These are phyloP conservation scores for Westerdykella aurantiaca DNA, from an alignment of 2,329 filamentous ascomycete genomes.

Conservation along the genomic window DNA sequence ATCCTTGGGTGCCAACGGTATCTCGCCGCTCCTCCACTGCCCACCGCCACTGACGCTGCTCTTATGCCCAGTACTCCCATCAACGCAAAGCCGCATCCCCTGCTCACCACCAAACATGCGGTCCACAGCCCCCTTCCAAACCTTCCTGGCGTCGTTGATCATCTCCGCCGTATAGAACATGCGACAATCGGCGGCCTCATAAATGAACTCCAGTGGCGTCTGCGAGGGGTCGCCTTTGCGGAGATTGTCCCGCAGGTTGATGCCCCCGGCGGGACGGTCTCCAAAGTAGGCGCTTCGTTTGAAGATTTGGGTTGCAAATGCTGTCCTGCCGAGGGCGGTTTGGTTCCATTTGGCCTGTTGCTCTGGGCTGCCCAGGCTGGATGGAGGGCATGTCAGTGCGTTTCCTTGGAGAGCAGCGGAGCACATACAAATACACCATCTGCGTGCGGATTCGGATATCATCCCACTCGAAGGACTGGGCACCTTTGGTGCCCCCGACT, in stretches of 20 bases:
- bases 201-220: slow-evolving; percentile 39
- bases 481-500: slow-evolving; percentile 43
- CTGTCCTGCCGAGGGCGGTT: slow-evolving; percentile 26
- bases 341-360: slow-evolving; percentile 27
- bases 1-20: slow-evolving; percentile 1
- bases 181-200: slow-evolving; percentile 39
- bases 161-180: slow-evolving; percentile 37
- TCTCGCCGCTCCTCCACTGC: slow-evolving; percentile 21
- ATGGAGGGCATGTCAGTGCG: neutral
- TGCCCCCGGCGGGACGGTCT: slow-evolving; percentile 23
- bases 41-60: slow-evolving; percentile 28
- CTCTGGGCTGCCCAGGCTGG: slow-evolving; percentile 23
- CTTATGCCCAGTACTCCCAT: slow-evolving; percentile 26
- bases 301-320: slow-evolving; percentile 30
- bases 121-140: slow-evolving; percentile 38
- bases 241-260: slow-evolving; percentile 36
- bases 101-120: slow-evolving; percentile 27
- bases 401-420: neutral
- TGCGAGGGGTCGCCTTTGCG: slow-evolving; percentile 32
- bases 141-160: slow-evolving; percentile 29
- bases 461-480: slow-evolving; percentile 33
- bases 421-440: slow-evolving; percentile 21
- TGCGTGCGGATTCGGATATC: slow-evolving; percentile 29
- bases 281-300: slow-evolving; percentile 24
- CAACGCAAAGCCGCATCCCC: slow-evolving; percentile 15